Evolutionary conservation across 805 yeast species (phyloP).

Genomic region (Nakazawaea ambrosiae): DNA sequence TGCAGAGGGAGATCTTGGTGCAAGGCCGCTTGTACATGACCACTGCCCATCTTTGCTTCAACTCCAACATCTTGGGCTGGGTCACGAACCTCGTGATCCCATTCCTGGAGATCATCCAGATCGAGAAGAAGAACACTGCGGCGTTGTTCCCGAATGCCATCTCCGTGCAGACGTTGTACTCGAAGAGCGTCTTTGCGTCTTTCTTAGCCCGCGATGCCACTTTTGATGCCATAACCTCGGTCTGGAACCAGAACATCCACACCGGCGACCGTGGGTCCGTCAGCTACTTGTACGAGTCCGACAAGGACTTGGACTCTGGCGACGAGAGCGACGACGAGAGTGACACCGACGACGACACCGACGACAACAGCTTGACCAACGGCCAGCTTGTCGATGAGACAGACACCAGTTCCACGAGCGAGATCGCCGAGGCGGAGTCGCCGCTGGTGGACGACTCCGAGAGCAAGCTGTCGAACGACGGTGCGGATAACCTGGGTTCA

Average conservation of each 20-base stretch:
- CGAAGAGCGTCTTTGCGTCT: conserved; percentile 57
- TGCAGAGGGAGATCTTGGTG: conserved; percentile 54
- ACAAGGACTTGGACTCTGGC: conserved; percentile 15
- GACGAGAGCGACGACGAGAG: conserved; percentile 17
- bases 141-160: conserved; percentile 67
- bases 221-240: conserved; percentile 42
- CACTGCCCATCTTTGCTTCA: conserved; percentile 50
- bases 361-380: conserved; percentile 16
- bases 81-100: conserved; percentile 54
- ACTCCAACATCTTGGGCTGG: conserved; percentile 63
- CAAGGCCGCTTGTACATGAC: conserved; percentile 62
- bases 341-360: conserved; percentile 18
- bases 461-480: neutral
- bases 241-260: conserved; percentile 48
- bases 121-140: conserved; percentile 60
- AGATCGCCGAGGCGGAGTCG: conserved; percentile 3
- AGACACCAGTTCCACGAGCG: conserved; percentile 15
- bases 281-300: conserved; percentile 9
- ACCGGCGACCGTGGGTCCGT: conserved; percentile 14
- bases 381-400: conserved; percentile 18
- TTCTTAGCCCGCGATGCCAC: conserved; percentile 54
- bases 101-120: conserved; percentile 51
- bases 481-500: neutral
- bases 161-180: conserved; percentile 54
- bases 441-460: neutral